Base-by-base conservation (phyloP, 768 basidiomycete genomes). In the Boletus insuetus region DNA sequence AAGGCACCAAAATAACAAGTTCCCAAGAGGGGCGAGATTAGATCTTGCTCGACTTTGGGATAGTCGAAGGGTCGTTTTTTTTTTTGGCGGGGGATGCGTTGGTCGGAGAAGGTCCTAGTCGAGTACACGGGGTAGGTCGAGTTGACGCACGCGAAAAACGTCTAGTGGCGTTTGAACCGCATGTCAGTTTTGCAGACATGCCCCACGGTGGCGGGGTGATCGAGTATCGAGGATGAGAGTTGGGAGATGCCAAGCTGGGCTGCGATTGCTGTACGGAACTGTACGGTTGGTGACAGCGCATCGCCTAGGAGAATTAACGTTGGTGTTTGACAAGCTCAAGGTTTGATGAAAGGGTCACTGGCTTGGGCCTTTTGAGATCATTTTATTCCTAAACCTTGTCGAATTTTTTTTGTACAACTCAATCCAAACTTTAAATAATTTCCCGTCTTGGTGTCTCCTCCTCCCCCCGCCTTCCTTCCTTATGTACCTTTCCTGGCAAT, bases 351-450 rank as follows among this genome's bases (percentile, higher is more conserved):
- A 37, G 32, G 31, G 38, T 37, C 2, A 12, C 7, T 37, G 12
- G 8, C 13, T 17, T 17, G 16, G 35, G 35, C 35, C 35, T 29
- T 29, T 29, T 29, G 29, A 29, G 67, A 70, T 69, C 67, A 58
- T 41, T 56, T 69, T 68, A 58, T 41, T 56, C 24, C 59, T 61
- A 49, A 56, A 61, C 50, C 45, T 56, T 45, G 42, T 6, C 39
- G 10, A 34, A 35, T 17, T 39, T 19, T 53, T 48, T 53, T 61
- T 69, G 66, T 67, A 58, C 59, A 80, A 79, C 78, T 78, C 77
- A 81, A 81, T 78, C 75, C 75, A 78, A 83, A 84, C 79, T 79
- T 77, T 77, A 81, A 81, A 77, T 75, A 75, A 66, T 71, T 64
- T 62, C 61, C 68, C 59, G 56, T 50, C 59, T 60, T 39, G 53